These are phyloP conservation scores for Capsella bursapastoris DNA, from an alignment of 345 rosid species.

Conservation along the genomic window DNA sequence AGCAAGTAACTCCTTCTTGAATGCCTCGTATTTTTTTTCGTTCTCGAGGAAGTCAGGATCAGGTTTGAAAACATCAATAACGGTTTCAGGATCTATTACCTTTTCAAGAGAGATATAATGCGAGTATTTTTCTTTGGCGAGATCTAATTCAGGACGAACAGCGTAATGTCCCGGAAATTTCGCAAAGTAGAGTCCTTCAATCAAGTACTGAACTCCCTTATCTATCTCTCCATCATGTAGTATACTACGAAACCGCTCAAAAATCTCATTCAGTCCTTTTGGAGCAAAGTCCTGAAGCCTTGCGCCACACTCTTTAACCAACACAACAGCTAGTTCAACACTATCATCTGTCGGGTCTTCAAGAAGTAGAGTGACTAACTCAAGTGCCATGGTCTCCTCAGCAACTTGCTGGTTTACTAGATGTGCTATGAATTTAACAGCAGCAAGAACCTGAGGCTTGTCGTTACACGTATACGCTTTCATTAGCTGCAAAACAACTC, in stretches of 20 bases:
- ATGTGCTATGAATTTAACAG: constrained; percentile 93
- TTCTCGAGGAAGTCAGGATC: constrained; percentile 82
- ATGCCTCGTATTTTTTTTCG: constrained; percentile 81
- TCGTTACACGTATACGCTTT: constrained; percentile 93
- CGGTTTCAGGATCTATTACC: constrained; percentile 61
- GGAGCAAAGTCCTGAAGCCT: constrained; percentile 87
- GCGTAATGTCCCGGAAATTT: constrained; percentile 79
- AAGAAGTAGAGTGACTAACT: constrained; percentile 75
- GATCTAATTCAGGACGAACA: constrained; percentile 92
- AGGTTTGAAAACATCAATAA: constrained; percentile 66
- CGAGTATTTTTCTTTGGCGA: constrained; percentile 86
- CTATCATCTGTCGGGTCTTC: constrained; percentile 88
- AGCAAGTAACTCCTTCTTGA: constrained; percentile 86
- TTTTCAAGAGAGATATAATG: constrained; percentile 88
- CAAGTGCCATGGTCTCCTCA: constrained; percentile 80
- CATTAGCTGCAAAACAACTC: constrained; percentile 91
- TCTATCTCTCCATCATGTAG: constrained; percentile 99
- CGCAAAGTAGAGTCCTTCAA: constrained; percentile 80
- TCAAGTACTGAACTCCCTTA: constrained; percentile 87
- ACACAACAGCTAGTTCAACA: constrained; percentile 95
- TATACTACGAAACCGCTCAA: constrained; percentile 93
- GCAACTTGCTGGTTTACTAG: constrained; percentile 95
- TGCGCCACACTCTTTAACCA: constrained; percentile 90
- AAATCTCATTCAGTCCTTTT: constrained; percentile 84
- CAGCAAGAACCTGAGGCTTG: constrained; percentile 94